Percentiles rank a stretch among this genome's conserved stretches.
phyloP scores from a whole-genome alignment of 495 filamentous ascomycete species.

The Alectoria sarmentosa region DNA sequence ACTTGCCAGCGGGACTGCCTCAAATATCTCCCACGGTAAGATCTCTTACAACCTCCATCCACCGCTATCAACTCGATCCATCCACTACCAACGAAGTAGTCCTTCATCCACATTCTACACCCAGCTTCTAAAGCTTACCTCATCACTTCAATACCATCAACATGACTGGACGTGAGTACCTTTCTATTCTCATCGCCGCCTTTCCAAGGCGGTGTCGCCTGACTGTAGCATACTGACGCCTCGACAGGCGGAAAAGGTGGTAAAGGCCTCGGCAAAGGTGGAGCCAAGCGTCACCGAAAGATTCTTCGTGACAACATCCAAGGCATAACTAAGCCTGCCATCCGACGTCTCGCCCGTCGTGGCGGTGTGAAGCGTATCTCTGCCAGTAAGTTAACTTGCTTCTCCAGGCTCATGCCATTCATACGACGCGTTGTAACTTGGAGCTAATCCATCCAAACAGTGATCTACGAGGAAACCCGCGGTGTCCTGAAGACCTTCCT shows the following conservation, averaged over 20 bases:
- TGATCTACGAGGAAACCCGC: conserved; percentile 99
- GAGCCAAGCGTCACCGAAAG: conserved; percentile 88
- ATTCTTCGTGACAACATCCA: conserved; percentile 98
- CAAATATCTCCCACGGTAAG: conserved; percentile 44
- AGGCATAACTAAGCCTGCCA: conserved; percentile 99
- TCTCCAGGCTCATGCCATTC: neutral
- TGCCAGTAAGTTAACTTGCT: conserved; percentile 59
- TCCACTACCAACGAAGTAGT: conserved; percentile 25
- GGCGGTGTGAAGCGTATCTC: conserved; percentile 99
- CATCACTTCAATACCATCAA: conserved; percentile 37
- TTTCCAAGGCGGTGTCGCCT: conserved; percentile 15
- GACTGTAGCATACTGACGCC: conserved; percentile 36
- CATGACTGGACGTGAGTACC: conserved; percentile 65
- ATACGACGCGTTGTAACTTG: neutral
- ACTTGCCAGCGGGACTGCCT: conserved; percentile 22
- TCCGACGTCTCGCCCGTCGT: conserved; percentile 99
- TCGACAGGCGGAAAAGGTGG: conserved; percentile 85
- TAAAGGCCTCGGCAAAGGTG: conserved; percentile 98
- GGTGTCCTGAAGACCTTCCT: conserved; percentile 99
- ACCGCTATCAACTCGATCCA: conserved; percentile 23
- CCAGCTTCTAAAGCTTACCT: conserved; percentile 32
- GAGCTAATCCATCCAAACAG: conserved; percentile 38
- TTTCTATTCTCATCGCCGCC: conserved; percentile 21
- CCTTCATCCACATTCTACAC: conserved; percentile 33
- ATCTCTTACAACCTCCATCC: conserved; percentile 37